A percentile compares a stretch with the other conserved stretches of the same genome.
Evolutionary conservation across 2,329 filamentous ascomycete species (phyloP).

Genomic region (Purpureocillium lavendulum): DNA sequence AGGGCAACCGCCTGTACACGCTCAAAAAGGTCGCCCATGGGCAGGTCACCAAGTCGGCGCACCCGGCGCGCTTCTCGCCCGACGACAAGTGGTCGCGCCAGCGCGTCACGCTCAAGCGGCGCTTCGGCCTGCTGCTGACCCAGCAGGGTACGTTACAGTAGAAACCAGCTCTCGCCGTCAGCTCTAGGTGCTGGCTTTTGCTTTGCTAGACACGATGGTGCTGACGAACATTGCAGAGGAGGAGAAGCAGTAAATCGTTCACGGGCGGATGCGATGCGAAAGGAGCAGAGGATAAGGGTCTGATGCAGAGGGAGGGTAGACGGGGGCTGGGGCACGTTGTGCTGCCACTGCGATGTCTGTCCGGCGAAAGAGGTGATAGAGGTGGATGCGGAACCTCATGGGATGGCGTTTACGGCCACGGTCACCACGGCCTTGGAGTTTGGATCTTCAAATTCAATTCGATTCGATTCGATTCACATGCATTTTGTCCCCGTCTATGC

Average conservation of each 20-base stretch:
- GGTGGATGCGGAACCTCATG: neutral
- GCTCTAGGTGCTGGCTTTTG: too few relatives aligned
- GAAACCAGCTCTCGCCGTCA: too few relatives aligned
- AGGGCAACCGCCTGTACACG: slow-evolving; percentile 88
- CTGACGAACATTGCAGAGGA: slow-evolving; percentile 2
- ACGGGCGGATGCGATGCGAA: too few relatives aligned
- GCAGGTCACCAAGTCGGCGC: slow-evolving; percentile 89
- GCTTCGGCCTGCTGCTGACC: slow-evolving; percentile 80
- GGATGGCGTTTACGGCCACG: neutral
- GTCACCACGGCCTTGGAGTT: neutral
- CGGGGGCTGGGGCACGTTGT: too few relatives aligned
- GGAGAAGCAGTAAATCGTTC: neutral
- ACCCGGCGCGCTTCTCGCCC: slow-evolving; percentile 92
- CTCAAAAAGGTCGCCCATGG: slow-evolving; percentile 81
- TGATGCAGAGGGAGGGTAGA: too few relatives aligned
- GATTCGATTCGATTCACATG: neutral
- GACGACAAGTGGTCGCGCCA: slow-evolving; percentile 99
- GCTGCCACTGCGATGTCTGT: too few relatives aligned
- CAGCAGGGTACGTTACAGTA: slow-evolving; percentile 54
- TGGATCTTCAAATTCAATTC: neutral
- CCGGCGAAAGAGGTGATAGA: too few relatives aligned
- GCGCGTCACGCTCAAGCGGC: slow-evolving; percentile 88
- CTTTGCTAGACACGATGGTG: neutral
- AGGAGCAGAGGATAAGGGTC: too few relatives aligned
- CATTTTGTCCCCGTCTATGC: neutral